phyloP scores from a whole-genome alignment of 305 asterid species.

The Fraxinus albicans region DNA sequence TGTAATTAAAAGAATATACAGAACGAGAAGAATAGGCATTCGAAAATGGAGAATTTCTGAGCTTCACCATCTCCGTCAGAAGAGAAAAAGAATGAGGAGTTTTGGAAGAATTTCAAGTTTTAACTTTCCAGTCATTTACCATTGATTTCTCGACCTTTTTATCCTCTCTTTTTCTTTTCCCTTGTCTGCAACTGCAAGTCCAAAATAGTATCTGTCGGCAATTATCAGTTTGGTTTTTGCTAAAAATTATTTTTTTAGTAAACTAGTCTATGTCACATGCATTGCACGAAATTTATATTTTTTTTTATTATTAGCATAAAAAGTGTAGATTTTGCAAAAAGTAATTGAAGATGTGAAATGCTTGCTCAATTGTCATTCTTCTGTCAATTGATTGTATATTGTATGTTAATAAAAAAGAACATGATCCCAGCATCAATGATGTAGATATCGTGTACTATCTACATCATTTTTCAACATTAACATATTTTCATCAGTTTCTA shows the following conservation, averaged over 20 bases:
- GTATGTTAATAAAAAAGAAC: too few relatives aligned
- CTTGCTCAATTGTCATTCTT: neutral
- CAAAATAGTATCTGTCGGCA: neutral
- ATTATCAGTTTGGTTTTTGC: too few relatives aligned
- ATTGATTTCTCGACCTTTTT: neutral
- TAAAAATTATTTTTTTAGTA: too few relatives aligned
- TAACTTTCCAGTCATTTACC: neutral
- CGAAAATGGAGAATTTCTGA: slow-evolving; percentile 28
- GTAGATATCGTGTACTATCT: too few relatives aligned
- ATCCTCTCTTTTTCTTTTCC: slow-evolving; percentile 3
- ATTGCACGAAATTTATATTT: too few relatives aligned
- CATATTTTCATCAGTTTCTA: too few relatives aligned
- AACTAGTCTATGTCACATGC: too few relatives aligned
- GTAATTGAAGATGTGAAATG: neutral
- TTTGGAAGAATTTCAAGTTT: neutral
- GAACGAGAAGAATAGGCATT: slow-evolving; percentile 9
- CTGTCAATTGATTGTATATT: neutral
- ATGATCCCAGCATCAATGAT: too few relatives aligned
- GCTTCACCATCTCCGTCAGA: slow-evolving; percentile 17
- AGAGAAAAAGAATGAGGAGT: neutral
- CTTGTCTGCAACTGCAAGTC: slow-evolving; percentile 30
- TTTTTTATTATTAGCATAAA: too few relatives aligned
- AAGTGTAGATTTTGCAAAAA: neutral
- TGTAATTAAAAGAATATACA: slow-evolving; percentile 2
- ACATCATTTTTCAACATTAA: too few relatives aligned